Evolutionary conservation across 2,329 filamentous ascomycete species (phyloP).

Genomic region (Cladosporium sp.): DNA sequence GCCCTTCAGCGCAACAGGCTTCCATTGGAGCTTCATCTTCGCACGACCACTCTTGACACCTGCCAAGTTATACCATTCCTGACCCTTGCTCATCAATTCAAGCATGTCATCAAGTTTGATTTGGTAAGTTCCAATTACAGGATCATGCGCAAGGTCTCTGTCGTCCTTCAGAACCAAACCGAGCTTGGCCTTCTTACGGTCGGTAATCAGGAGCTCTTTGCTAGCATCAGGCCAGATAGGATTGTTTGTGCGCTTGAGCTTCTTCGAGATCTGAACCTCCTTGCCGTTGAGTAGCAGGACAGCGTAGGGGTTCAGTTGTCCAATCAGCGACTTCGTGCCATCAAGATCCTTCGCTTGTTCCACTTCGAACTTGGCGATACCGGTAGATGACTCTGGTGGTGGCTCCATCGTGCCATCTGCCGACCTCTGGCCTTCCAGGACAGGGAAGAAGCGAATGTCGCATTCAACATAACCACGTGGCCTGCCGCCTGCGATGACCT

Average conservation of each 20-base stretch:
- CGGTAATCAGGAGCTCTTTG: conserved; percentile 92
- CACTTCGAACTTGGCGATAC: conserved; percentile 87
- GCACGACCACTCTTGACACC: conserved; percentile 77
- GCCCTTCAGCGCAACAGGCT: conserved; percentile 82
- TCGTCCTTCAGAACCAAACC: conserved; percentile 95
- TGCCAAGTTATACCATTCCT: conserved; percentile 91
- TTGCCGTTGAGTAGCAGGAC: conserved; percentile 85
- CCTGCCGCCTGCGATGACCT: conserved; percentile 80
- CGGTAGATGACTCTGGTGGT: conserved; percentile 83
- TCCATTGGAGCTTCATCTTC: conserved; percentile 92
- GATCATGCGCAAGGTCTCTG: conserved; percentile 76
- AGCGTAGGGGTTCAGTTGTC: conserved; percentile 86
- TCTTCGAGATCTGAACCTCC: conserved; percentile 82
- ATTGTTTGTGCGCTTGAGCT: conserved; percentile 94
- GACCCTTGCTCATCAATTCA: conserved; percentile 82
- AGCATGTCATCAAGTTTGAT: conserved; percentile 94
- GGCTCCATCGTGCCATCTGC: conserved; percentile 75
- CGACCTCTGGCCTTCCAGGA: conserved; percentile 66
- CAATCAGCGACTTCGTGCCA: conserved; percentile 84
- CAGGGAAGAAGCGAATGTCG: conserved; percentile 93
- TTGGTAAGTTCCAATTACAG: conserved; percentile 84
- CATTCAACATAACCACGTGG: conserved; percentile 71
- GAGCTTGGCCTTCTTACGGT: conserved; percentile 83
- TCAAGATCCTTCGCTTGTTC: conserved; percentile 97
- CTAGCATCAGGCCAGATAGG: conserved; percentile 91